A percentile compares a stretch with the other conserved stretches of the same genome.
These are phyloP conservation scores for Blastocystis hominis DNA, from an alignment of 352 stramenopile species.

Conservation along the genomic window DNA sequence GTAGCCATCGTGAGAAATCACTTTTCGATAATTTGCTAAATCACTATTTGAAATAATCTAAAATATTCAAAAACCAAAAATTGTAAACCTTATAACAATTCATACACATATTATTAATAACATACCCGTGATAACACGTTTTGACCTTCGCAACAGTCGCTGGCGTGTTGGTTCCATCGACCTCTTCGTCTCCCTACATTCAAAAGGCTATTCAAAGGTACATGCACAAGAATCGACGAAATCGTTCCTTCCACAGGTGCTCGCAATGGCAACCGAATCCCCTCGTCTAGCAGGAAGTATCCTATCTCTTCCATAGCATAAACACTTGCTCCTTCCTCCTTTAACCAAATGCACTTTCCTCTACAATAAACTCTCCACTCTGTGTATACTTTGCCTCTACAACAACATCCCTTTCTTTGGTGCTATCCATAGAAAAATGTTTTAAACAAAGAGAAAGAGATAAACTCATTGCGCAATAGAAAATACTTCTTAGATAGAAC, in stretches of 20 bases:
- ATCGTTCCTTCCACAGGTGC: slow-evolving; percentile 31
- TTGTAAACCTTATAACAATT: not conserved
- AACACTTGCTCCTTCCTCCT: slow-evolving; percentile 11
- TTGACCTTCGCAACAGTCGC: not conserved
- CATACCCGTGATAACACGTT: slow-evolving; percentile 12
- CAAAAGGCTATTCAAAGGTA: not conserved
- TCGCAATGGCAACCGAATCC: not conserved
- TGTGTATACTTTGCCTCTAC: not conserved
- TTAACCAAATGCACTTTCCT: slow-evolving; percentile 48
- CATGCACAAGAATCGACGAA: not conserved
- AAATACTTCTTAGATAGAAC: not conserved
- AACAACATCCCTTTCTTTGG: not conserved
- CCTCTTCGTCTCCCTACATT: slow-evolving; percentile 21
- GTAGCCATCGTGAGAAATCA: slow-evolving; percentile 33
- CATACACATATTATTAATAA: slow-evolving; percentile 46
- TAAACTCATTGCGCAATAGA: slow-evolving; percentile 48
- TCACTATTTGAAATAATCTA: slow-evolving; percentile 5
- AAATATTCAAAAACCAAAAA: not conserved
- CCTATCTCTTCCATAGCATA: slow-evolving; percentile 46
- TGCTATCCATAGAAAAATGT: not conserved
- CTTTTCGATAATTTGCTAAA: not conserved
- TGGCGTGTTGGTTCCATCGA: not conserved
- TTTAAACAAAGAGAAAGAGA: slow-evolving; percentile 27
- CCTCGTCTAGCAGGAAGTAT: slow-evolving; percentile 3
- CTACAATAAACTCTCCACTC: not conserved